A percentile compares a stretch with the other conserved stretches of the same genome.
Evolutionary conservation across 306 rosid genomes (phyloP).

Genomic region (Trifolium pratense): DNA sequence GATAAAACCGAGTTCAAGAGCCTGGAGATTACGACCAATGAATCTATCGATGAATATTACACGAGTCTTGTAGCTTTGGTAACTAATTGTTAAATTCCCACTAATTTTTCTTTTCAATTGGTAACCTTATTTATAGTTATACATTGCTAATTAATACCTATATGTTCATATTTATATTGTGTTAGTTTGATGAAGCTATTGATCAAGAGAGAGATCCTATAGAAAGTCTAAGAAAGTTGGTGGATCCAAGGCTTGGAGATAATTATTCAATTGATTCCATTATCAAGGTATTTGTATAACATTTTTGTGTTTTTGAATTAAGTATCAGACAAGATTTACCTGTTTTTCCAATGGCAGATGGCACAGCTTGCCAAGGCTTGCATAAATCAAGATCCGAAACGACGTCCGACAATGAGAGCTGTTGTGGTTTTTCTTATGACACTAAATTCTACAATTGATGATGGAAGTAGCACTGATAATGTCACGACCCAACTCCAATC

Average conservation of each 20-base stretch:
- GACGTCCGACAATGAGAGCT: neutral
- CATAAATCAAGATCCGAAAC: neutral
- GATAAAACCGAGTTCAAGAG: too few species aligned
- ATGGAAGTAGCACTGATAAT: neutral
- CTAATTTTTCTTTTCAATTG: too few species aligned
- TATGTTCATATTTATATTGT: too few species aligned
- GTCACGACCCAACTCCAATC: too few species aligned
- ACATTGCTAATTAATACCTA: too few species aligned
- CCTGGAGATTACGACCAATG: too few species aligned
- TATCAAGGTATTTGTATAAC: constrained; percentile 47
- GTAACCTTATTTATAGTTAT: too few species aligned
- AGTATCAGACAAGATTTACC: neutral
- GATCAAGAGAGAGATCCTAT: constrained; percentile 48
- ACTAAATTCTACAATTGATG: neutral
- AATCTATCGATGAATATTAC: too few species aligned
- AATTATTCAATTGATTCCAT: constrained; percentile 72
- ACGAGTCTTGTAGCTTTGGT: too few species aligned
- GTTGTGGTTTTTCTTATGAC: neutral
- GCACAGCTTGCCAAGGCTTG: neutral
- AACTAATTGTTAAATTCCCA: too few species aligned
- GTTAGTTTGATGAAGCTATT: too few species aligned
- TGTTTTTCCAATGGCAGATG: neutral
- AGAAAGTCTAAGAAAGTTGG: constrained; percentile 64
- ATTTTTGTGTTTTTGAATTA: neutral
- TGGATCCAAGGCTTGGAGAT: constrained; percentile 80